phyloP scores from a whole-genome alignment of 108 stramenopile genomes.

The Cyclostephanos invisitatus region DNA sequence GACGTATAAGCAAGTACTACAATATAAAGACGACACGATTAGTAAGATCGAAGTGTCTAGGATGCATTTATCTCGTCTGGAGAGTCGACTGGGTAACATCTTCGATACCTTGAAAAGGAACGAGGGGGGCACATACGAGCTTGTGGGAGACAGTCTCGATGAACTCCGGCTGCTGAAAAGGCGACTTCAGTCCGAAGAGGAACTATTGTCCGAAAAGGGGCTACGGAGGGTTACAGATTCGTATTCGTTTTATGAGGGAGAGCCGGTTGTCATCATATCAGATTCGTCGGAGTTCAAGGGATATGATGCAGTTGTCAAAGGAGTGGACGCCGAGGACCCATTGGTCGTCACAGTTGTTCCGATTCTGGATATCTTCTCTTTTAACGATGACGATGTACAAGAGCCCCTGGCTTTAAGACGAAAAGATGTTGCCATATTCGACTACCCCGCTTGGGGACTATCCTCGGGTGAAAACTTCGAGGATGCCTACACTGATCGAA shows the following conservation, averaged over 20 bases:
- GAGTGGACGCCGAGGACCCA: conserved; percentile 9
- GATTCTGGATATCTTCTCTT: conserved; percentile 38
- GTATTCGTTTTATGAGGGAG: conserved; percentile 55
- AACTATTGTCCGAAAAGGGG: conserved; percentile 61
- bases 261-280: conserved; percentile 65
- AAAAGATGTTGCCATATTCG: conserved; percentile 73
- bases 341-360: conserved; percentile 56
- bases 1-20: conserved; percentile 24
- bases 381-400: conserved; percentile 8
- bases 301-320: conserved; percentile 39
- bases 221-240: conserved; percentile 48
- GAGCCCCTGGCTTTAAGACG: conserved; percentile 47
- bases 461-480: background rate
- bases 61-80: conserved; percentile 49
- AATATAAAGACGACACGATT: conserved; percentile 58
- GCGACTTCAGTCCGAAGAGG: conserved; percentile 51
- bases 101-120: conserved; percentile 46
- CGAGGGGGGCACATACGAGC: conserved; percentile 38
- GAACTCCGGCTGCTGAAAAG: conserved; percentile 56
- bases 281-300: conserved; percentile 68
- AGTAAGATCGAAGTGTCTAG: conserved; percentile 60
- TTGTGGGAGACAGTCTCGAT: conserved; percentile 69
- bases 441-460: conserved; percentile 30
- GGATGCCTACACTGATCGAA: conserved; percentile 9
- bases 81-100: conserved; percentile 50